Evolutionary conservation across 2,329 filamentous ascomycete genomes (phyloP).

Genomic region (Furcasterigmium sp.): DNA sequence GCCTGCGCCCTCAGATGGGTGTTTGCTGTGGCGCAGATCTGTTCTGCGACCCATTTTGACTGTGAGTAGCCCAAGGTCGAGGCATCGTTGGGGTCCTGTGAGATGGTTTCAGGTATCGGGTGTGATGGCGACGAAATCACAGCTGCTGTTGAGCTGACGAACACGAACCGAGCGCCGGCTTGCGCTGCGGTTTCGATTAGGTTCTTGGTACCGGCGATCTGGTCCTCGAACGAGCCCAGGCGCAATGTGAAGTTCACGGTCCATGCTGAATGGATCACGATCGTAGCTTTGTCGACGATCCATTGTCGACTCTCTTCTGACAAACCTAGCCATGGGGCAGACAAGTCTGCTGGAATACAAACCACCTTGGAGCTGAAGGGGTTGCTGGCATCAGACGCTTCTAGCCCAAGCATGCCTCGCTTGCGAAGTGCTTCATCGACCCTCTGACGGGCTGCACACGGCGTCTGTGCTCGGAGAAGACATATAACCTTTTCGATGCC

Average conservation of each 20-base stretch:
- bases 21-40: constrained; percentile 40
- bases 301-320: not conserved
- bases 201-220: constrained; percentile 9
- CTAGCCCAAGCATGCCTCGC: not conserved
- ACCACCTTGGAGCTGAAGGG: not conserved
- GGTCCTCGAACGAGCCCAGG: constrained; percentile 12
- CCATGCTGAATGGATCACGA: constrained; percentile 14
- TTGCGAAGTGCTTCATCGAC: not conserved
- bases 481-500: constrained; percentile 30
- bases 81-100: constrained; percentile 25
- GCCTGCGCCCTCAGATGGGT: constrained; percentile 8
- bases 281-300: constrained; percentile 7
- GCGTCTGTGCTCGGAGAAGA: constrained; percentile 23
- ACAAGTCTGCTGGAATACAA: not conserved
- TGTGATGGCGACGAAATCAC: not conserved
- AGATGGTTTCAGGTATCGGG: not conserved
- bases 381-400: not conserved
- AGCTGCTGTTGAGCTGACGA: constrained; percentile 5
- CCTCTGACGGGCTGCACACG: not conserved
- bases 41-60: constrained; percentile 42
- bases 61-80: constrained; percentile 44
- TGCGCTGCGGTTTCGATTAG: constrained; percentile 8
- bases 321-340: constrained; percentile 15
- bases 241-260: constrained; percentile 14
- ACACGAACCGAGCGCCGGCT: not conserved